Evolutionary conservation across 192 early-diverging fungal genomes (phyloP), one percentile per base, ranked within the genome.

Genomic region (Phlyctochytrium planicorne): DNA sequence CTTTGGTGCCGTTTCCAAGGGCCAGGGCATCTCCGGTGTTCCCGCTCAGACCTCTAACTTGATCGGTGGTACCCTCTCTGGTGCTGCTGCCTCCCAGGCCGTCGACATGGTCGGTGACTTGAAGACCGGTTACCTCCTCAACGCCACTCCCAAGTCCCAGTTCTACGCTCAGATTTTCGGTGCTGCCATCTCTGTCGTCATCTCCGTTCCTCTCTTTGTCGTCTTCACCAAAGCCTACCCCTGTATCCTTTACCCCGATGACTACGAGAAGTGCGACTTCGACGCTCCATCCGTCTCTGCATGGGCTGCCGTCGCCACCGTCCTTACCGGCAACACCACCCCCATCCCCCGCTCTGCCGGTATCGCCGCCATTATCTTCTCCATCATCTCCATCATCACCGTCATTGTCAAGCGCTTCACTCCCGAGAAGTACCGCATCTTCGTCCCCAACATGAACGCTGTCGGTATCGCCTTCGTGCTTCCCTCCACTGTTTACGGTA

Each of bases 81-180:
- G 89, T 63, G 87, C 89, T 23, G 90, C 79, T 50, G 82, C 86
- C 65, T 67, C 73, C 32, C 82, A 88, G 70, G 82, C 86, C 12
- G 89, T 87, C 64, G 91, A 92, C 60, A 75, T 91, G 69, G 89
- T 90, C 82, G 84, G 86, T 66, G 93, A 94, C 72, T 73, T 94
- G 36, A 94, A 94, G 66, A 94, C 93, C 3, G 93, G 93, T 3
- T 91, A 94, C 62, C 52, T 94, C 29, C 79, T 94, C 47, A 82
- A 84, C 31, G 93, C 93, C 14, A 91, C 90, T 0, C 93, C 93
- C 2, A 84, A 87, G 52, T 86, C 93, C 0, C 93, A 94, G 75
- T 94, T 94, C 78, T 83, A 84, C 63, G 93, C 87, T 3, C 93
- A 94, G 67, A 75, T 92, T 71, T 80, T 93, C 30, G 91, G 93